Evolutionary conservation across 495 filamentous ascomycete species (phyloP).

Genomic region (Amphirosellinia nigrospora): DNA sequence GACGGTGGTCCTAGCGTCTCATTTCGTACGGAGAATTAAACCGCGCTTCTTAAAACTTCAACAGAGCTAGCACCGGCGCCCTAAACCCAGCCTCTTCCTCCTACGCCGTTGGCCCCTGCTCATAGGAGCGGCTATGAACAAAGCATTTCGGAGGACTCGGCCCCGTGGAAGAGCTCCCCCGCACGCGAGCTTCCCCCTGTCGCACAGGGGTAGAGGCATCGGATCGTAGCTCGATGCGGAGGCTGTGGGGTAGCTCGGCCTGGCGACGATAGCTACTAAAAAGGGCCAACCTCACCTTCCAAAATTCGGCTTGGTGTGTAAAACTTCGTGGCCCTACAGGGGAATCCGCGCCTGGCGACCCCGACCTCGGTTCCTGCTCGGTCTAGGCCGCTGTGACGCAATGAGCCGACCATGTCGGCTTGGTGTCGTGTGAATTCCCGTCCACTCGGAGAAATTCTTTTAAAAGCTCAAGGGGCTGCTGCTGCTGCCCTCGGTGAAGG

Average conservation of each 20-base stretch:
- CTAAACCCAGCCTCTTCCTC: neutral
- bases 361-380: neutral
- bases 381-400: constrained; percentile 2
- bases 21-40: neutral
- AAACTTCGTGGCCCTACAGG: constrained; percentile 2
- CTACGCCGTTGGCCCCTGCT: neutral
- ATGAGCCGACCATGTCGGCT: constrained; percentile 15
- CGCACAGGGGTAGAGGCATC: neutral
- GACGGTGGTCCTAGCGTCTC: neutral
- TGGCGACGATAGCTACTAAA: constrained; percentile 1
- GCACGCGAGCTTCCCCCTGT: constrained; percentile 2
- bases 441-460: neutral
- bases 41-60: neutral
- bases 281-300: constrained; percentile 3
- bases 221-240: constrained; percentile 7
- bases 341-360: constrained; percentile 4
- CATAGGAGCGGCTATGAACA: constrained; percentile 1
- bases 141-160: constrained; percentile 3
- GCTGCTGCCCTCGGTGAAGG: neutral
- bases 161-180: constrained; percentile 4
- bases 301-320: neutral
- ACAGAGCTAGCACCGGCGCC: neutral
- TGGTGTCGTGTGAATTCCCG: constrained; percentile 6
- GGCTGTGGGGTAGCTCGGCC: constrained; percentile 17
- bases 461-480: neutral